These are phyloP conservation scores for Oryza brachyantha DNA, from an alignment of 176 grass and related monocot genomes.

Conservation along the genomic window DNA sequence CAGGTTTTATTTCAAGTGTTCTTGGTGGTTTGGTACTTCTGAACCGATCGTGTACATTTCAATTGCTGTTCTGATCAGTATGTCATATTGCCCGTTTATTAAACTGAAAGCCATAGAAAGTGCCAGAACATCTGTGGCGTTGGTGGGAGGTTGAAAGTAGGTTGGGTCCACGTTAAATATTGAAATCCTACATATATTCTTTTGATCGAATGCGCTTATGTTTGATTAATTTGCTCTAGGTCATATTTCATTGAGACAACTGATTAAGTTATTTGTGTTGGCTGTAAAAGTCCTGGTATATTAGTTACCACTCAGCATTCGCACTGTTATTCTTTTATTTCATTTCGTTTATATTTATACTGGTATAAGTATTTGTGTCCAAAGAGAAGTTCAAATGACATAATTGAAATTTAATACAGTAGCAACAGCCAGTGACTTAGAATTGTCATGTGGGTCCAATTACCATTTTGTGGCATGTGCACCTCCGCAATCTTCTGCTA, in stretches of 20 bases:
- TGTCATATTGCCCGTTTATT: neutral
- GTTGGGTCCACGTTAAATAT: conserved; percentile 6
- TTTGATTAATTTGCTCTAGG: conserved; percentile 12
- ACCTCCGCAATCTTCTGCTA: conserved; percentile 2
- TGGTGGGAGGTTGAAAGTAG: conserved; percentile 5
- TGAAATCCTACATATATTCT: conserved; percentile 1
- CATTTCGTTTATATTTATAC: neutral
- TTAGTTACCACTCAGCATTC: neutral
- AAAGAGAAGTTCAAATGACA: neutral
- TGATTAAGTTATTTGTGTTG: conserved; percentile 24
- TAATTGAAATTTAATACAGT: neutral
- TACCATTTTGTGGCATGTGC: conserved; percentile 13
- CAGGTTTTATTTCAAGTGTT: neutral
- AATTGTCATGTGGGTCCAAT: conserved; percentile 26
- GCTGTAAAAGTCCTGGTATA: neutral
- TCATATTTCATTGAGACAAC: neutral
- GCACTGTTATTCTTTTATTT: neutral
- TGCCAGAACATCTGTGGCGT: conserved; percentile 13
- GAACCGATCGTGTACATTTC: neutral
- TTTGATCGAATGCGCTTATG: neutral
- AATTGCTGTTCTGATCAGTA: neutral
- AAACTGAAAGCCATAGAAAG: neutral
- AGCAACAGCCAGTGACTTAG: neutral
- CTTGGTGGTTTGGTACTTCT: conserved; percentile 5
- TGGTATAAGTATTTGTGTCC: neutral